phyloP scores from a whole-genome alignment of 768 basidiomycete genomes.

The Leccinum broughii region DNA sequence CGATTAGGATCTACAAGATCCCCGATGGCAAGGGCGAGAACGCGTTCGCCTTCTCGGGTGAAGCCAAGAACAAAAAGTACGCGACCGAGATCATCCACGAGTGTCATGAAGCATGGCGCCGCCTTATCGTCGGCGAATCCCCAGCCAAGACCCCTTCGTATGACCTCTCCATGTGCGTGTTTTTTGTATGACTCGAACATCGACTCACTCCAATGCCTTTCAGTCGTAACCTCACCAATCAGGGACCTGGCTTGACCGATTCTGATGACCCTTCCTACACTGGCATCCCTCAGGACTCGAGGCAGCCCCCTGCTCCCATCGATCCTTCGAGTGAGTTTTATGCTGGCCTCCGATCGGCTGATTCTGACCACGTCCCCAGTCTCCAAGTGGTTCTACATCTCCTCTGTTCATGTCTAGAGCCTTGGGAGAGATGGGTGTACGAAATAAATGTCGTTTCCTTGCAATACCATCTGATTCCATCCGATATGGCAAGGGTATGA shows the following conservation, averaged over 20 bases:
- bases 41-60: constrained; percentile 98
- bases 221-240: constrained; percentile 80
- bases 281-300: constrained; percentile 72
- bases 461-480: constrained; percentile 6
- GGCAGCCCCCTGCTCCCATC: constrained; percentile 83
- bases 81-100: constrained; percentile 99
- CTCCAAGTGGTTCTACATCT: constrained; percentile 94
- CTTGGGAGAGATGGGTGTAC: background rate
- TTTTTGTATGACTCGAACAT: background rate
- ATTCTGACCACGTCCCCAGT: constrained; percentile 44
- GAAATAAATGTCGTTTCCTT: background rate
- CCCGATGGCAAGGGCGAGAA: constrained; percentile 97
- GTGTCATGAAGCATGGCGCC: constrained; percentile 98
- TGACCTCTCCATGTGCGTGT: constrained; percentile 82
- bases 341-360: background rate
- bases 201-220: constrained; percentile 9
- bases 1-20: constrained; percentile 86
- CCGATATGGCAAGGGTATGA: background rate
- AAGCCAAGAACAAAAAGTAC: constrained; percentile 99
- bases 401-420: constrained; percentile 74
- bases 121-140: constrained; percentile 78
- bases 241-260: constrained; percentile 64
- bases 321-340: constrained; percentile 79
- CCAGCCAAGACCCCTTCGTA: constrained; percentile 70
- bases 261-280: constrained; percentile 64